phyloP scores from a whole-genome alignment of 2,329 filamentous ascomycete species.

The Aspergillus fumigatiaffinis region DNA sequence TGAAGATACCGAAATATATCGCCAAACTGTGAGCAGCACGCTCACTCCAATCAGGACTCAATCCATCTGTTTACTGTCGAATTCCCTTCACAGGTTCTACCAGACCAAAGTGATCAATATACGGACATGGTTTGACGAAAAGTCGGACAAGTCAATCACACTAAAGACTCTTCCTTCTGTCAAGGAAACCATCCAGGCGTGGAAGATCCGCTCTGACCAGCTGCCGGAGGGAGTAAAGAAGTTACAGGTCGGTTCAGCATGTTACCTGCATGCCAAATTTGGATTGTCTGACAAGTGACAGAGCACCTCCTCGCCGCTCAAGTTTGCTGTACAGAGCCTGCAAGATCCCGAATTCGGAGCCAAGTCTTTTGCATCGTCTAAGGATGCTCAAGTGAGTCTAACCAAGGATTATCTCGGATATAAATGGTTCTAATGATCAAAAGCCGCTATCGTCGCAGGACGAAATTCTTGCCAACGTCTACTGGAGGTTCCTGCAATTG shows the following conservation, averaged over 20 bases:
- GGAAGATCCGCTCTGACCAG: slow-evolving; percentile 65
- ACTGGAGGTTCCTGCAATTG: slow-evolving; percentile 87
- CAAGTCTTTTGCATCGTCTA: slow-evolving; percentile 59
- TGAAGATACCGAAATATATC: slow-evolving; percentile 74
- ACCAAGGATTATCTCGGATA: background rate
- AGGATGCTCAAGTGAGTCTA: slow-evolving; percentile 40
- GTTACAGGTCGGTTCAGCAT: slow-evolving; percentile 22
- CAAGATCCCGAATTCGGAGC: slow-evolving; percentile 66
- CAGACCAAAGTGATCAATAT: slow-evolving; percentile 73
- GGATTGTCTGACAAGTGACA: slow-evolving; percentile 8
- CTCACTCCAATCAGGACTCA: slow-evolving; percentile 72
- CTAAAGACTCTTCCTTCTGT: slow-evolving; percentile 54
- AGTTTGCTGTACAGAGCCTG: slow-evolving; percentile 58
- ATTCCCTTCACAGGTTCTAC: slow-evolving; percentile 77
- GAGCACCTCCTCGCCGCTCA: slow-evolving; percentile 29
- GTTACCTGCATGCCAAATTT: no score
- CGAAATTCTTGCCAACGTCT: slow-evolving; percentile 69
- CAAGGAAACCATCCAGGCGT: slow-evolving; percentile 55
- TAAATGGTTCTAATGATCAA: slow-evolving; percentile 8
- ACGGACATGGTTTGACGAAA: slow-evolving; percentile 79
- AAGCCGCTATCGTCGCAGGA: slow-evolving; percentile 58
- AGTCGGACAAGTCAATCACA: slow-evolving; percentile 61
- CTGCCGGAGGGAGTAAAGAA: slow-evolving; percentile 42
- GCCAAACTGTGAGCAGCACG: slow-evolving; percentile 68
- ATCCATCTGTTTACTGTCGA: slow-evolving; percentile 72